phyloP scores from a whole-genome alignment of 768 basidiomycete genomes.

The Russula brevipes region DNA sequence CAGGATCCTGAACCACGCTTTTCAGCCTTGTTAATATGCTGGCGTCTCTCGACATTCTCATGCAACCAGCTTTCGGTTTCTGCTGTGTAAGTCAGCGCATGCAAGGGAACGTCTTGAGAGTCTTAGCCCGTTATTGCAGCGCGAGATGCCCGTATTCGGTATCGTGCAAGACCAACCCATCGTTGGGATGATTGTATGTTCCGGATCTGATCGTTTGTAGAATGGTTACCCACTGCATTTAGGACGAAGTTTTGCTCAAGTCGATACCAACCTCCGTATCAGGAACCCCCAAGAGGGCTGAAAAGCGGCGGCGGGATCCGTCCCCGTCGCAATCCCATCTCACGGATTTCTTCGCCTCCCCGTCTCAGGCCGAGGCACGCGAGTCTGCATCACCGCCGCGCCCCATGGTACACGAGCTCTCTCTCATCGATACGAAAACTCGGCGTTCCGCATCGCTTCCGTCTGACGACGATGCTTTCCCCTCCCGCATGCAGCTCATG shows the following conservation, averaged over 20 bases:
- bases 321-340: conserved; percentile 25
- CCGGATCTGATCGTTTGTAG: neutral
- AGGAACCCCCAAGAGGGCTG: conserved; percentile 31
- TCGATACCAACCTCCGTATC: conserved; percentile 25
- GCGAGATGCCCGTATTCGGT: conserved; percentile 83
- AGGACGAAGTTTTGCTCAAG: conserved; percentile 50
- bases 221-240: neutral
- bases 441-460: conserved; percentile 49
- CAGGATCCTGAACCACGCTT: neutral
- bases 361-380: neutral
- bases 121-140: conserved; percentile 37
- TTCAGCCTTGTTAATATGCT: conserved; percentile 71
- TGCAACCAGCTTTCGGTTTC: conserved; percentile 35
- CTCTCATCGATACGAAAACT: conserved; percentile 67
- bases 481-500: conserved; percentile 70
- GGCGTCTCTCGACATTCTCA: conserved; percentile 52
- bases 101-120: neutral
- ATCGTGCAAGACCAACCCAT: conserved; percentile 61
- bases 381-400: neutral
- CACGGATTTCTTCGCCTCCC: conserved; percentile 26
- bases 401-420: conserved; percentile 33
- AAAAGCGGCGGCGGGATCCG: conserved; percentile 27
- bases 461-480: conserved; percentile 48
- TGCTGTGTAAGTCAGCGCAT: conserved; percentile 47
- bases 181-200: conserved; percentile 66